Evolutionary conservation across 768 basidiomycete genomes (phyloP).

Genomic region (Kwoniella botswanensis): DNA sequence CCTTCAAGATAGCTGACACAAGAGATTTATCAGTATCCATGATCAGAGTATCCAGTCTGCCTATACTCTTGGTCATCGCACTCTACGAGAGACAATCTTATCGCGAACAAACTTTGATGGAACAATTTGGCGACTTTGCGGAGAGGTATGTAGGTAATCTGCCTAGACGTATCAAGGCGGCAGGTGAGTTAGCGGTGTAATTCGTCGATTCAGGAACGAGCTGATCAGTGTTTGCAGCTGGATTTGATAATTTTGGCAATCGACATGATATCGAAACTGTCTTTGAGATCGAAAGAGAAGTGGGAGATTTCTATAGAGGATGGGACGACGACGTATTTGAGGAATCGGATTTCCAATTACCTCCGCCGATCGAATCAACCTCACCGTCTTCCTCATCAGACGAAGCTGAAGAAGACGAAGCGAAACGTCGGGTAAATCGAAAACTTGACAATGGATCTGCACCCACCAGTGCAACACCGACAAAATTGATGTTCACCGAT

Average conservation of each 20-base stretch:
- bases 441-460: not conserved
- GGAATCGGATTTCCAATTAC: constrained; percentile 34
- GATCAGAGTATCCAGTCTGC: constrained; percentile 71
- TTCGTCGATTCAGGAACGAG: not conserved
- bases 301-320: constrained; percentile 52
- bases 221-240: constrained; percentile 35
- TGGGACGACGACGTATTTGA: constrained; percentile 56
- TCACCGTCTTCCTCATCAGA: constrained; percentile 14
- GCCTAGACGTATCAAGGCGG: constrained; percentile 69
- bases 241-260: constrained; percentile 54
- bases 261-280: constrained; percentile 49
- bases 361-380: constrained; percentile 35
- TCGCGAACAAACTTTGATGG: constrained; percentile 70
- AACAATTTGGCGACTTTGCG: constrained; percentile 70
- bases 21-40: constrained; percentile 19
- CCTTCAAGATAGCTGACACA: not conserved
- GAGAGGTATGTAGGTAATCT: constrained; percentile 76
- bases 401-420: constrained; percentile 15
- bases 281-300: constrained; percentile 57
- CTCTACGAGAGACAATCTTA: constrained; percentile 86
- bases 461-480: constrained; percentile 8
- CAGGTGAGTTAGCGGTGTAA: constrained; percentile 38
- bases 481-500: constrained; percentile 10
- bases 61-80: constrained; percentile 77
- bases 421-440: not conserved